Evolutionary conservation across 805 yeast species (phyloP).

Genomic region (Sugiyamaella mastotermitis): DNA sequence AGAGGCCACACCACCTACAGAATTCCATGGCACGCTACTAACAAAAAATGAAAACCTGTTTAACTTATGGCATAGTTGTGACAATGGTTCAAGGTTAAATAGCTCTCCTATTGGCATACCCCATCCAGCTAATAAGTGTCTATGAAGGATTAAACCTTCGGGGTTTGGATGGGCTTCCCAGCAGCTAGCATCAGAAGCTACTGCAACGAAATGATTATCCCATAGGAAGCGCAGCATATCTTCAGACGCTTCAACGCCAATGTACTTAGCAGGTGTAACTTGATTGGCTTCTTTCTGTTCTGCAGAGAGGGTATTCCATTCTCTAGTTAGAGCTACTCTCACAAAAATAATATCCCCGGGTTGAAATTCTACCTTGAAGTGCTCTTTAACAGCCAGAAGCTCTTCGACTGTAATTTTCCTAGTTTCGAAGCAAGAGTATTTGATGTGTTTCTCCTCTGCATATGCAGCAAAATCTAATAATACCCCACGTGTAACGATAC

Average conservation of each 20-base stretch:
- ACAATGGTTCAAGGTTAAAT: slow-evolving; percentile 29
- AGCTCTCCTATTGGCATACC: slow-evolving; percentile 33
- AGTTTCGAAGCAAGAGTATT: slow-evolving; percentile 24
- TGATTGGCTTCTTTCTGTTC: slow-evolving; percentile 11
- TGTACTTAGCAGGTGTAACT: slow-evolving; percentile 4
- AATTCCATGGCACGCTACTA: slow-evolving; percentile 30
- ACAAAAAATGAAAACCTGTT: slow-evolving; percentile 29
- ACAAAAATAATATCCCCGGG: slow-evolving; percentile 30
- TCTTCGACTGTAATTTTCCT: slow-evolving; percentile 24
- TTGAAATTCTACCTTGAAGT: slow-evolving; percentile 22
- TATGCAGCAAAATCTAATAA: slow-evolving; percentile 29
- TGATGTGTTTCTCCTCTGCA: slow-evolving; percentile 25
- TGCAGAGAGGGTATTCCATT: slow-evolving; percentile 21
- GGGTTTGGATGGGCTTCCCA: slow-evolving; percentile 24
- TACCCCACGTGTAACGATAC: slow-evolving; percentile 32
- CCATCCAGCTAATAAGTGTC: slow-evolving; percentile 28
- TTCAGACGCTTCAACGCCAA: slow-evolving; percentile 26
- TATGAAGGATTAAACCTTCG: slow-evolving; percentile 10
- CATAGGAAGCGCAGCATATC: slow-evolving; percentile 26
- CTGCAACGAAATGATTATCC: slow-evolving; percentile 27
- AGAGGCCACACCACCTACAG: slow-evolving; percentile 32
- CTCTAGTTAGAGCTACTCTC: slow-evolving; percentile 28
- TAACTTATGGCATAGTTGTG: slow-evolving; percentile 23
- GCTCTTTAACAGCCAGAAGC: slow-evolving; percentile 21
- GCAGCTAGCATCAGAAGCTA: slow-evolving; percentile 27